Evolutionary conservation across 2,329 filamentous ascomycete genomes (phyloP).

Genomic region (Pseudogymnoascus destructans): DNA sequence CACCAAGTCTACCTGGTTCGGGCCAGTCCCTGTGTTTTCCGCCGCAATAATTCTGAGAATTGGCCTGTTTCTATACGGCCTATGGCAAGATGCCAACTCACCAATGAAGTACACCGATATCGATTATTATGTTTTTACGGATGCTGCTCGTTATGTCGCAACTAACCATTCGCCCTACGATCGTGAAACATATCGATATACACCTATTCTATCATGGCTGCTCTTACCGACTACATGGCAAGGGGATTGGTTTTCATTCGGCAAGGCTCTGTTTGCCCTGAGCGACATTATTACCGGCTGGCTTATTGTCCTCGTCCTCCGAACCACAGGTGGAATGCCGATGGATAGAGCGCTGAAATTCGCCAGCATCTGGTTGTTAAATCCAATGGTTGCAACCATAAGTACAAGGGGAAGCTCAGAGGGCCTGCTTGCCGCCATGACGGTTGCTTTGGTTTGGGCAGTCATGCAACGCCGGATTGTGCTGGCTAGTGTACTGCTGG

Average conservation of each 20-base stretch:
- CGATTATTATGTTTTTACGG: conserved; percentile 96
- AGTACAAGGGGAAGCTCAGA: conserved; percentile 91
- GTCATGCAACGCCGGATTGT: conserved; percentile 48
- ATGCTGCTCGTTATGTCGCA: conserved; percentile 67
- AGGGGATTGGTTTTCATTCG: conserved; percentile 55
- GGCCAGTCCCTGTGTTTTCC: conserved; percentile 38
- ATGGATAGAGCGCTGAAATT: conserved; percentile 52
- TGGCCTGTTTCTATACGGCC: conserved; percentile 69
- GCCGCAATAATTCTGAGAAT: conserved; percentile 53
- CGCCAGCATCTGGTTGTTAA: conserved; percentile 82
- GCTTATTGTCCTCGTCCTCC: conserved; percentile 50
- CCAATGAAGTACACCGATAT: conserved; percentile 97
- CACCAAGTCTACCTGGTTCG: neutral
- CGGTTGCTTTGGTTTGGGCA: conserved; percentile 73
- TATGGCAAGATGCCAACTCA: conserved; percentile 84
- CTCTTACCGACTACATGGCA: conserved; percentile 63
- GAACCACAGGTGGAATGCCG: conserved; percentile 24
- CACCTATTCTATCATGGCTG: conserved; percentile 83
- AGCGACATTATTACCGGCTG: conserved; percentile 78
- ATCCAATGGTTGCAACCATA: conserved; percentile 96
- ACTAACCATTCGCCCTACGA: conserved; percentile 64
- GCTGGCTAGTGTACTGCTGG: conserved; percentile 63
- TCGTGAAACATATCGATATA: conserved; percentile 93
- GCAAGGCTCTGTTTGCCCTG: conserved; percentile 73
- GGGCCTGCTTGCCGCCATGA: conserved; percentile 73